Base-by-base conservation (phyloP, 257 asterid genomes). In the Primulina tabacum region DNA sequence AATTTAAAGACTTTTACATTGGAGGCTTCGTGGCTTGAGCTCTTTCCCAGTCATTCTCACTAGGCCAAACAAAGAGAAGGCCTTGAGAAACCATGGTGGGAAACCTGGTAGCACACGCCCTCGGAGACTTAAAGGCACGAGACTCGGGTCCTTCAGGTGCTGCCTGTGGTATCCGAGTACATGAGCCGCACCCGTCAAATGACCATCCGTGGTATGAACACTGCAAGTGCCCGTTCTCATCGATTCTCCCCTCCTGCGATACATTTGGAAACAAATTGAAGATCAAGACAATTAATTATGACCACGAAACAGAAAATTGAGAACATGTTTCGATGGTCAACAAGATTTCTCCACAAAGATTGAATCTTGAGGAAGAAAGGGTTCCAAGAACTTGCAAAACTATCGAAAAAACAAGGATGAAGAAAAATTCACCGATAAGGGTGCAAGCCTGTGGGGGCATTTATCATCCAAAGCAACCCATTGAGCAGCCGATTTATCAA, bases 181-280 rank as follows among this genome's bases (percentile, higher is more conserved):
- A 94, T 18, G 99, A 88, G 16, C 99, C 99, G 58, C 87, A 84
- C 65, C 99, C 99, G 70, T 85, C 86, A 75, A 94, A 94, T 10
- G 99, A 94, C 99, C 98, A 94, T 7, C 99, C 98, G 40, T 94
- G 99, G 59, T 94, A 94, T 5, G 99, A 94, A 69, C 99, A 91
- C 90, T 94, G 99, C 84, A 94, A 88, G 71, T 91, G 87, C 73
- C 99, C 98, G 59, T 94, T 94, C 77, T 94, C 99, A 70, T 91
- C 99, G 79, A 94, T 73, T 72, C 99, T 91, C 62, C 99, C 99
- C 78, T 94, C 99, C 97, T 91, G 77, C 64, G 83, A 65, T 67
- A 70, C 43, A 76, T 62, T 55, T 72, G 66, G 4, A 72, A 43
- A 20, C 28, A 33, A 64, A 67, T 61, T 50, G 33, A 57, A 53